These are phyloP conservation scores for Limonium bicolor DNA, from an alignment of 148 eudicot species.

Conservation along the genomic window DNA sequence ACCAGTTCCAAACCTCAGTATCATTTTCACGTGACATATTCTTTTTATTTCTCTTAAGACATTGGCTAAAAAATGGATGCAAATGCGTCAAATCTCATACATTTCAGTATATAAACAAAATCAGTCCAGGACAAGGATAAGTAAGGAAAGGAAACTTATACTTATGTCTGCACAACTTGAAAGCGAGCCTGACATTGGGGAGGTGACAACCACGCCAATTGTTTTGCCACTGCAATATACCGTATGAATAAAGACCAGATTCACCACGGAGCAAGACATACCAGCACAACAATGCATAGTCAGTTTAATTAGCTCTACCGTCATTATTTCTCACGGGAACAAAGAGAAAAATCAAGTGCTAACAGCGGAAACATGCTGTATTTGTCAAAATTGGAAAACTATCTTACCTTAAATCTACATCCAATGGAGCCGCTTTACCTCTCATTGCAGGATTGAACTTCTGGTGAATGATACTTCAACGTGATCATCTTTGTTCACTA, in stretches of 20 bases:
- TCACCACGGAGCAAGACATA: constrained; percentile 57
- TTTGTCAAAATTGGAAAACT: background rate
- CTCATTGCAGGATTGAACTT: background rate
- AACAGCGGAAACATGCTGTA: no score
- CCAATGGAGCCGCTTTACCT: background rate
- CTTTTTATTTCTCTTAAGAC: no score
- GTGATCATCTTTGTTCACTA: constrained; percentile 32
- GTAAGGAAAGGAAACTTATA: no score
- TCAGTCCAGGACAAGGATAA: background rate
- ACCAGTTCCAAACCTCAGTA: constrained; percentile 19
- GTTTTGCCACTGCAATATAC: constrained; percentile 41
- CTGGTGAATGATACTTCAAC: constrained; percentile 65
- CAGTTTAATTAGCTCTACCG: background rate
- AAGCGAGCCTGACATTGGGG: constrained; percentile 48
- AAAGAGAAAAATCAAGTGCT: background rate
- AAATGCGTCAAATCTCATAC: background rate
- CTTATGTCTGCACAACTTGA: constrained; percentile 41
- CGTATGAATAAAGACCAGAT: constrained; percentile 59
- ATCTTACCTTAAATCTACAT: constrained; percentile 4
- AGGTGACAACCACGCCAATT: constrained; percentile 47
- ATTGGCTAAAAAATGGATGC: no score
- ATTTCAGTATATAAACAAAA: no score
- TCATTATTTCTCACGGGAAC: background rate
- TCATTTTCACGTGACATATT: no score
- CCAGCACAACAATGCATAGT: constrained; percentile 15